Evolutionary conservation across 169 alveolate genomes (phyloP).

Genomic region (Plasmodium vinckei): DNA sequence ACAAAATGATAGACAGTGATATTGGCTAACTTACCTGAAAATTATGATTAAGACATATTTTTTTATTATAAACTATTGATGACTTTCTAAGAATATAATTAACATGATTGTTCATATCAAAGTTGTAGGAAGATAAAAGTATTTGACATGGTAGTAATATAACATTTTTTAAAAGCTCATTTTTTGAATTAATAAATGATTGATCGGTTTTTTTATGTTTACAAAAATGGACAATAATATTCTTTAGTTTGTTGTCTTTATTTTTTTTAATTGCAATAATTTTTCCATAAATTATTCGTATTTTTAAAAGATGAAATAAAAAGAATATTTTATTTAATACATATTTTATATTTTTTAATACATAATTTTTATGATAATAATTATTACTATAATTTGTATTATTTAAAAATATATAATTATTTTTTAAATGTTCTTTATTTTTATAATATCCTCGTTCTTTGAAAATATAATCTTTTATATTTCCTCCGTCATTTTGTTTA

Average conservation of each 20-base stretch:
- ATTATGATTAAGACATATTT: conserved; percentile 57
- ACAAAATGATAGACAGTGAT: background rate
- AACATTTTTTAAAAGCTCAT: conserved; percentile 3
- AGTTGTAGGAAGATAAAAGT: conserved; percentile 23
- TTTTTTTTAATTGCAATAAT: conserved; percentile 48
- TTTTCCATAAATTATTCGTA: conserved; percentile 50
- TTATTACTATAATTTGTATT: background rate
- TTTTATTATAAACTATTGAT: conserved; percentile 43
- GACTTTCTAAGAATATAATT: conserved; percentile 53
- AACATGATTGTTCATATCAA: conserved; percentile 48
- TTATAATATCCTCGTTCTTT: conserved; percentile 31
- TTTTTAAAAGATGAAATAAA: conserved; percentile 49
- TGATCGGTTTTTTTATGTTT: conserved; percentile 32
- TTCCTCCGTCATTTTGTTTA: background rate
- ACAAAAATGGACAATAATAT: conserved; percentile 36
- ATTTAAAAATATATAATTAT: conserved; percentile 35
- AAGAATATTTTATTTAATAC: conserved; percentile 36
- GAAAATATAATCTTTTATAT: background rate
- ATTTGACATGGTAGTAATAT: conserved; percentile 47
- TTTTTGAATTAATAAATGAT: conserved; percentile 13
- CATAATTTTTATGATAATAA: conserved; percentile 32
- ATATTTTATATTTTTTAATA: conserved; percentile 24
- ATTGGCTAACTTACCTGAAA: conserved; percentile 25
- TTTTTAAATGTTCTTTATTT: conserved; percentile 16
- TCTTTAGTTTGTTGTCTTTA: conserved; percentile 19